These are phyloP conservation scores for Puccinia brachypodii DNA, from an alignment of 1,284 basidiomycete species.

Conservation along the genomic window DNA sequence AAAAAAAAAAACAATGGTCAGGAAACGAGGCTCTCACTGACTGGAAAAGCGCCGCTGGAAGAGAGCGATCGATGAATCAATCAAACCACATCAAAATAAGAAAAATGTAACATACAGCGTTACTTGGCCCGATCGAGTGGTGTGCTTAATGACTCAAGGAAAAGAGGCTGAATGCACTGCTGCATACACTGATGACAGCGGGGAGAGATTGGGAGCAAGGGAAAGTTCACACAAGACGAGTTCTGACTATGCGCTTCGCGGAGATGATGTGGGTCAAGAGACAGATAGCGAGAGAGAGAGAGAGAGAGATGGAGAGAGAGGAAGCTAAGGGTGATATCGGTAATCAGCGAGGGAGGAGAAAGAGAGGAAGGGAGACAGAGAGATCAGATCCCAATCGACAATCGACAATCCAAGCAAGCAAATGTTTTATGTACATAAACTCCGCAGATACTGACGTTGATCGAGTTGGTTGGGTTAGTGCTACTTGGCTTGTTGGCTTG, in stretches of 20 bases:
- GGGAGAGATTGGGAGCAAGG: not conserved
- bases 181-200: not conserved
- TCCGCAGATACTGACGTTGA: not conserved
- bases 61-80: too few species aligned
- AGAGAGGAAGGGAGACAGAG: not conserved
- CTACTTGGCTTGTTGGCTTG: too few species aligned
- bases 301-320: not conserved
- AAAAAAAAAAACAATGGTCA: too few species aligned
- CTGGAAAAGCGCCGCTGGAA: too few species aligned
- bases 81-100: too few species aligned
- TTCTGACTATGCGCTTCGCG: not conserved
- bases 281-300: not conserved
- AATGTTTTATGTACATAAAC: not conserved
- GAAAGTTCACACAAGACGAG: too few species aligned
- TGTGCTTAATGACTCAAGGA: too few species aligned
- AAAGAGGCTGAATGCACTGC: not conserved
- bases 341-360: not conserved
- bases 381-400: not conserved
- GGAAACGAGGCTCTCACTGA: too few species aligned
- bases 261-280: not conserved
- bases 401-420: not conserved
- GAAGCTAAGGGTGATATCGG: too few species aligned
- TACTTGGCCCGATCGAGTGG: too few species aligned
- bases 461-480: too few species aligned
- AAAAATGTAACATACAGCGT: too few species aligned